Base-by-base conservation (phyloP, 306 rosid species). In the Cicer bijugum region DNA sequence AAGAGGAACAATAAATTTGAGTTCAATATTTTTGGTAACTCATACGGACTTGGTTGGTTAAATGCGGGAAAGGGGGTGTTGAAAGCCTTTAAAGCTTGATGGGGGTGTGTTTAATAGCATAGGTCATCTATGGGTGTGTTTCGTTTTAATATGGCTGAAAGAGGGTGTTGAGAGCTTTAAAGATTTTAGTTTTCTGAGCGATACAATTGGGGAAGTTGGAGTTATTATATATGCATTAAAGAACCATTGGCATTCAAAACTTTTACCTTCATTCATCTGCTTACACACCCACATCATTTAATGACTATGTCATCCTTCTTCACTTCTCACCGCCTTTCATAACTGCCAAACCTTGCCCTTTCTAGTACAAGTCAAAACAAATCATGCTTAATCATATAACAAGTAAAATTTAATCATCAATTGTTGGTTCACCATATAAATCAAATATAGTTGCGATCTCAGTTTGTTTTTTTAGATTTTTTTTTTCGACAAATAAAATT, bases 121-220 rank as follows among this genome's bases (percentile, higher is more conserved):
- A 56, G 77, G 85, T 67, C 72, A 76, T 74, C 86, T 48, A 75
- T 68, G 79, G 57, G 73, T 38, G 79, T 77, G 76, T 80, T 85
- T 75, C 44, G 82, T 81, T 84, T 85, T 61, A 82, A 86, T 23
- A 23, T 85, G 88, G 88, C 28, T 69, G 86, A 75, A 75, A 67
- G 80, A 48, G 87, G 92, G 89, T 86, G 92, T 86, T 87, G 95
- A 83, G 88, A 82, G 88, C 88, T 86, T 91, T 86, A 73, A 87
- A 82, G 82, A 73, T 66, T 69, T 14, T 78, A 59, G 81, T 70
- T 82, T 76, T 79, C 75, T 51, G 81, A 81, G 91, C 76, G 82
- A 86, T 67, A 82, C 84, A 83, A 78, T 77, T 80, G 84, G 70
- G 90, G 89, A 86, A 82, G 96, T 83, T 82, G 96, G 83, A 86